Evolutionary conservation across 2,329 filamentous ascomycete genomes (phyloP).

Genomic region (Pseudogymnoascus verrucosus): DNA sequence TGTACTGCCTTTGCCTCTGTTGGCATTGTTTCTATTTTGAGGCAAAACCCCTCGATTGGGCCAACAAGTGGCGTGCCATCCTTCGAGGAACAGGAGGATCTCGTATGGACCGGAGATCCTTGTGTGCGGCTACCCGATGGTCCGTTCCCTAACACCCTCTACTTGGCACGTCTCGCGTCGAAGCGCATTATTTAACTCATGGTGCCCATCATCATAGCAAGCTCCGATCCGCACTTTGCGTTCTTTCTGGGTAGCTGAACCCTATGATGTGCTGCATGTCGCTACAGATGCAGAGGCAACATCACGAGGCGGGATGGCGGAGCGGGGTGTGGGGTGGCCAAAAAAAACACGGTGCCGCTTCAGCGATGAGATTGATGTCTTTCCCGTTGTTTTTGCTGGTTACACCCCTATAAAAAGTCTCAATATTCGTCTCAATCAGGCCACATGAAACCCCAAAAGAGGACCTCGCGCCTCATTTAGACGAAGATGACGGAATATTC

Average conservation of each 20-base stretch:
- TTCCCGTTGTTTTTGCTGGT: neutral
- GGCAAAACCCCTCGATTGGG: neutral
- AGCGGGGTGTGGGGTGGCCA: neutral
- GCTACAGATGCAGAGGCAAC: neutral
- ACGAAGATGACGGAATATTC: neutral
- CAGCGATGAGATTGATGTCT: neutral
- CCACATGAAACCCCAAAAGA: constrained; percentile 6
- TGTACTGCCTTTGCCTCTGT: neutral
- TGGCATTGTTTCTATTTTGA: neutral
- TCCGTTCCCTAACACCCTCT: neutral
- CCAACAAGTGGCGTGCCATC: neutral
- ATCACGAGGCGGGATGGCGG: neutral
- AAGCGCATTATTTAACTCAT: neutral
- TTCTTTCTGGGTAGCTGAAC: neutral
- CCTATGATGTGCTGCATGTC: constrained; percentile 3
- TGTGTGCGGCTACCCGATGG: neutral
- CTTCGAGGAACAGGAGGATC: neutral
- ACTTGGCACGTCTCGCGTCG: neutral
- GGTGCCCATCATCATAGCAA: neutral
- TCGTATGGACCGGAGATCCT: neutral
- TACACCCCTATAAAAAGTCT: neutral
- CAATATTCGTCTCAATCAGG: neutral
- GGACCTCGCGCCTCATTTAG: constrained; percentile 1
- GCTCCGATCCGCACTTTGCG: neutral
- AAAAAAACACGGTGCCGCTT: neutral